These are phyloP conservation scores for Stemphylium beticola DNA, from an alignment of 2,329 filamentous ascomycete species.

Conservation along the genomic window DNA sequence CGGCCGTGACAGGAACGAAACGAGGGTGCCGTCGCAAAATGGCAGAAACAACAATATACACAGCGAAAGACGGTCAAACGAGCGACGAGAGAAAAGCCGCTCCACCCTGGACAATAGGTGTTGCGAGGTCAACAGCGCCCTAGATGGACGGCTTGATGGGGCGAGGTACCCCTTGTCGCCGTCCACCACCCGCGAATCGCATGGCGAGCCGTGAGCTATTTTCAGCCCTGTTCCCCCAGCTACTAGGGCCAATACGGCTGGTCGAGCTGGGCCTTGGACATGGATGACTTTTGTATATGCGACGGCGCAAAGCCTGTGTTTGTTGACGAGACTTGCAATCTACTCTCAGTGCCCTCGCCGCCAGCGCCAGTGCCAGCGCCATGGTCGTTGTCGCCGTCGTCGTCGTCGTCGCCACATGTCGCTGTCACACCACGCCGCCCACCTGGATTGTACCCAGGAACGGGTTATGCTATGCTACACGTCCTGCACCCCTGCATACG, in stretches of 20 bases:
- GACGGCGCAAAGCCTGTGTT: background rate
- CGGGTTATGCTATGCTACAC: background rate
- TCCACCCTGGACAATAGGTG: slow-evolving; percentile 17
- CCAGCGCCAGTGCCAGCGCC: too few relatives aligned
- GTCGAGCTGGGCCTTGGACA: background rate
- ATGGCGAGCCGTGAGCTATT: slow-evolving; percentile 19
- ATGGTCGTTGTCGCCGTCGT: too few relatives aligned
- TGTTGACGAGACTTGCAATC: background rate
- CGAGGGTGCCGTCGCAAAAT: slow-evolving; percentile 11
- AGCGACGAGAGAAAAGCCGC: slow-evolving; percentile 24
- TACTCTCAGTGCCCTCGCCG: background rate
- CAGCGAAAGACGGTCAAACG: slow-evolving; percentile 24
- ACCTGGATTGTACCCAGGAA: slow-evolving; percentile 1
- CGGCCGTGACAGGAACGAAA: slow-evolving; percentile 25
- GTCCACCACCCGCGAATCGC: slow-evolving; percentile 12
- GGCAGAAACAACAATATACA: background rate
- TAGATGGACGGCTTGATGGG: slow-evolving; percentile 15
- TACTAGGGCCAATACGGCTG: slow-evolving; percentile 16
- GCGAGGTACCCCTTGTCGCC: slow-evolving; percentile 16
- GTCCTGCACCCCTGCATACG: background rate
- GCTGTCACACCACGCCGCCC: background rate
- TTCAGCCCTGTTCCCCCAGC: slow-evolving; percentile 14
- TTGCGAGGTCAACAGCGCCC: slow-evolving; percentile 35
- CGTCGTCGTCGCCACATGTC: background rate
- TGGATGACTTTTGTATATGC: slow-evolving; percentile 1